These are phyloP conservation scores for Zygosaccharomyces bisporus DNA, from an alignment of 805 yeast species.

Conservation along the genomic window DNA sequence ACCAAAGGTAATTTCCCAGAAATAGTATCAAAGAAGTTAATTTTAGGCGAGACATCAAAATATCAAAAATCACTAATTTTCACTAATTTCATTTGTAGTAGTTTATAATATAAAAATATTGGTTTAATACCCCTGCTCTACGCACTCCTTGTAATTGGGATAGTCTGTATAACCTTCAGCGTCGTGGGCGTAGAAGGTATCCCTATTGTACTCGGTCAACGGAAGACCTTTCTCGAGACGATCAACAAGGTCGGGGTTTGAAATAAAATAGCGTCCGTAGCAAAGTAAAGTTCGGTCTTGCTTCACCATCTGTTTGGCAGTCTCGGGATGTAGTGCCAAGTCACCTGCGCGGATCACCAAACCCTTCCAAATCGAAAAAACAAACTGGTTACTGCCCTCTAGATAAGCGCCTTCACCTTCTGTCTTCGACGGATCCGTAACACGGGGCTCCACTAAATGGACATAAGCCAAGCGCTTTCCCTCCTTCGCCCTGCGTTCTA, in stretches of 20 bases:
- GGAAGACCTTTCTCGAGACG: conserved; percentile 42
- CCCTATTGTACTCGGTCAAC: conserved; percentile 45
- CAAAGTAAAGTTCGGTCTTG: conserved; percentile 44
- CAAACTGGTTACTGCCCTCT: conserved; percentile 38
- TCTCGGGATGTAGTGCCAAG: conserved; percentile 28
- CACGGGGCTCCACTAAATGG: conserved; percentile 46
- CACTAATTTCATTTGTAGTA: no score
- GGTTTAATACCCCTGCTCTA: conserved; percentile 19
- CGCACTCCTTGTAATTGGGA: conserved; percentile 35
- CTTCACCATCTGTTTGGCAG: conserved; percentile 30
- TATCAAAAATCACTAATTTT: no score
- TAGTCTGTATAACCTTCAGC: conserved; percentile 44
- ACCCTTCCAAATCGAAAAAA: conserved; percentile 45
- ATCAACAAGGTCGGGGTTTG: conserved; percentile 55
- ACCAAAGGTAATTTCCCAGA: no score
- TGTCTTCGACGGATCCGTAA: conserved; percentile 25
- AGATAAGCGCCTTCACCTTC: conserved; percentile 31
- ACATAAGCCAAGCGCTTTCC: conserved; percentile 41
- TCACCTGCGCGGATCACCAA: conserved; percentile 42
- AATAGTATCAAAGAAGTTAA: no score
- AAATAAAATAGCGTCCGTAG: conserved; percentile 46
- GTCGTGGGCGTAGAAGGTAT: conserved; percentile 42
- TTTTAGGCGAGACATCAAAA: no score
- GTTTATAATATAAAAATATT: no score
- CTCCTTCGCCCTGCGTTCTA: conserved; percentile 37